A percentile compares a stretch with the other conserved stretches of the same genome.
Conservation (phyloP, 176 grass and related monocot species). For the Puya raimondii region DNA sequence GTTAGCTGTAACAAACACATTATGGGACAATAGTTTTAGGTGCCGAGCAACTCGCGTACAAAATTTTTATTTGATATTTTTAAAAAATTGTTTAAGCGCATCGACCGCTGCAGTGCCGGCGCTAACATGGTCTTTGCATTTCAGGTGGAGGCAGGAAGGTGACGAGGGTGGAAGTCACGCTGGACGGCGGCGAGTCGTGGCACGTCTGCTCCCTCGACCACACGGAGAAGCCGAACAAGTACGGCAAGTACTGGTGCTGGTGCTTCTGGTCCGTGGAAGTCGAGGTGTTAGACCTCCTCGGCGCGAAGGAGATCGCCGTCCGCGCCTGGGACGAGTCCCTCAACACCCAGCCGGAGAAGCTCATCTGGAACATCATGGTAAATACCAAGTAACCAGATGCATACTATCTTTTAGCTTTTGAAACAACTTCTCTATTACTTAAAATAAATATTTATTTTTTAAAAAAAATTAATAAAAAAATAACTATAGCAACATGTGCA, state of each 20-base stretch:
- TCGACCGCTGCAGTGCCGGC: background rate
- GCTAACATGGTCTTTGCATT: background rate
- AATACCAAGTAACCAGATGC: background rate
- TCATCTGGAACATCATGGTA: conserved; percentile 92
- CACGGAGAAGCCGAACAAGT: conserved; percentile 60
- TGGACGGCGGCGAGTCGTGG: conserved; percentile 72
- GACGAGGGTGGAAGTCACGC: conserved; percentile 65
- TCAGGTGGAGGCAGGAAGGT: conserved; percentile 79
- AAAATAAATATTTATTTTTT: too few species aligned
- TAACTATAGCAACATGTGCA: too few species aligned
- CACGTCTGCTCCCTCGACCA: conserved; percentile 42
- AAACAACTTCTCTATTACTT: too few species aligned
- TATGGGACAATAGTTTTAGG: too few species aligned
- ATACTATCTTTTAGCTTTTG: too few species aligned
- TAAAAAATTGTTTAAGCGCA: too few species aligned
- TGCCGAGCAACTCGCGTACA: too few species aligned
- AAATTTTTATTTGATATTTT: too few species aligned
- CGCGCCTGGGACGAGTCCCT: conserved; percentile 81
- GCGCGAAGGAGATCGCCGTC: conserved; percentile 66
- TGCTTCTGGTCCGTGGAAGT: conserved; percentile 86
- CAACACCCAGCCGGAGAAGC: conserved; percentile 66
- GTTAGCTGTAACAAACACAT: too few species aligned
- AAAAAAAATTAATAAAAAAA: too few species aligned
- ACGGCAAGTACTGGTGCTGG: conserved; percentile 94
- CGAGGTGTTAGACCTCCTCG: conserved; percentile 57